Base-by-base conservation (phyloP, 768 basidiomycete genomes). In the Grammothele lineata region DNA sequence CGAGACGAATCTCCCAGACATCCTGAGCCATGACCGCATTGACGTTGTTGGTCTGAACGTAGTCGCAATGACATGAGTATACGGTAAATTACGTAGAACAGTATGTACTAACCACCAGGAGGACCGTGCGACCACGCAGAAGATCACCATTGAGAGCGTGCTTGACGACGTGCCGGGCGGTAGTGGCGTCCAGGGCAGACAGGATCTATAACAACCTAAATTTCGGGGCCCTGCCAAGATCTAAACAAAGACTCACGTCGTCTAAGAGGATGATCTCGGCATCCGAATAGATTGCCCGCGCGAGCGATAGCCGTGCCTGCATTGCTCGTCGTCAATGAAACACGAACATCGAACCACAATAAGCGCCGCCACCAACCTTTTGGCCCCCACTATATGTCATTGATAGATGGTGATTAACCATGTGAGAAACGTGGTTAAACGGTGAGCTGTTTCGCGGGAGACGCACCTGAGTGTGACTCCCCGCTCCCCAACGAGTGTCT, bases 261-360 rank as follows among this genome's bases (percentile, higher is more conserved):
- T 92, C 88, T 33, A 90, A 64, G 14, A 92, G 64, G 3, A 92
- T 57, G n/a, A 81, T 78, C 17, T 77, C 61, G 0, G 86, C 80
- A n/a, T 64, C 64, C 2, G 77, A 78, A 59, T 84, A 84, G 2
- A 82, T 65, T 0, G 81, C 80, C 10, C 81, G 67, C 1, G 81
- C 81, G 17, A 81, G 65, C 1, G 76, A 76, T 26, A 83, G 64
- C 23, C 81, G 59, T 58, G 70, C 80, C 42, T 43, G 23, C 2
- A 22, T 30, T 30, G 7, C 27, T 7, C 27, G 14, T 30, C 7
- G 8, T 30, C 27, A 14, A 7, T 7, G 27, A 30, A 14, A 30
- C 7, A 14, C 27, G 7, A 14, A 14, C 27, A 7, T 30, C 27
- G 27, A n/a, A n/a, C n/a, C n/a, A n/a, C n/a, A n/a, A n/a, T n/a